Evolutionary conservation across 345 rosid genomes (phyloP), one percentile per base, ranked within the genome.

Genomic region (Hevea brasiliensis): DNA sequence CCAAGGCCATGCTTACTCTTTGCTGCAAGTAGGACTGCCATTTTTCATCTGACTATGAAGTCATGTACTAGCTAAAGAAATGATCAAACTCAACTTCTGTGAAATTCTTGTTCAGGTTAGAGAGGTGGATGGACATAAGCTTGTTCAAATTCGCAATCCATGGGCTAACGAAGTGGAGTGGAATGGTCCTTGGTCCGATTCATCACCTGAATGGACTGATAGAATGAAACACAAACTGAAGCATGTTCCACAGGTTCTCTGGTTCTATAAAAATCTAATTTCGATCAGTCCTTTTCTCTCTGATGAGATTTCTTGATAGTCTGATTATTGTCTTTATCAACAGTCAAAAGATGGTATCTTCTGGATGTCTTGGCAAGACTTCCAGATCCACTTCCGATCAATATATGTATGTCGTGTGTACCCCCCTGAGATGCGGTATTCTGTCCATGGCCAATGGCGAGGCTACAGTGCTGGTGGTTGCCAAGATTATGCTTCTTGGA

Each of bases 291-390:
- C 70, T 14, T 37, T 54, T 26, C 53, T 60, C 70, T 71, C 2
- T 20, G 23, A 23, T 18, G 35, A 17, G 35, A 61, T 68, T 54
- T 67, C 47, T 50, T 72, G 15, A 17, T 11, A 14, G n/a, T 32
- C 7, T 27, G 32, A 50, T 53, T 80, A n/a, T 76, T 61, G 23
- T 74, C 54, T 48, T 73, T 17, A 85, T 79, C 65, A 81, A 84
- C 97, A 96, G 99, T 89, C 99, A 65, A 93, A 87, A 74, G 97
- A 96, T 75, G 99, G 99, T 68, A 96, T 96, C 80, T 96, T 96
- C 85, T 96, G 99, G 99, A 96, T 96, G 99, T 93, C 95, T 44
- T 96, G 99, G 99, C 98, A 96, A 93, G 99, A 96, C 77, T 96
- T 96, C 71, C 99, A 96, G 84, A 93, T 96, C 78, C 99, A 96